These are phyloP conservation scores for Hordeum pubiflorum DNA, from an alignment of 202 grass and related monocot species.

Conservation along the genomic window DNA sequence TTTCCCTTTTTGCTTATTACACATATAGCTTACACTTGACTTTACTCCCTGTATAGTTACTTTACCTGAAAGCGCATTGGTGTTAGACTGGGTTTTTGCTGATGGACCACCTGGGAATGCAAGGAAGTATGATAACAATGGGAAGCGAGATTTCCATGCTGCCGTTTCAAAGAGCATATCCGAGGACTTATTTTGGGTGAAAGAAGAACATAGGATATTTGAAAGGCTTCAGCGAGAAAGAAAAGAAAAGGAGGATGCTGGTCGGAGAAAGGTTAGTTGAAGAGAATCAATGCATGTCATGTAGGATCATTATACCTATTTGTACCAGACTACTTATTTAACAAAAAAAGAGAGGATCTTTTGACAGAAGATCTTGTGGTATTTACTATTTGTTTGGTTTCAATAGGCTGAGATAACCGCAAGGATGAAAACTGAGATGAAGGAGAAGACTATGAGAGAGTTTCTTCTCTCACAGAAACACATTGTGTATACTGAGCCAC, in stretches of 20 bases:
- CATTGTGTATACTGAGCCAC: slow-evolving; percentile 84
- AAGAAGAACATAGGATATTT: slow-evolving; percentile 75
- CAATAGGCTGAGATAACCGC: slow-evolving; percentile 57
- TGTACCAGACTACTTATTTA: not conserved
- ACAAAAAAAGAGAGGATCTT: not conserved
- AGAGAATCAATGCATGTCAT: not conserved
- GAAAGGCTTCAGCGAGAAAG: slow-evolving; percentile 62
- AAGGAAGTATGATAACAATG: slow-evolving; percentile 84
- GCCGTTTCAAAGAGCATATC: slow-evolving; percentile 51
- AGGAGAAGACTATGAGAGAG: slow-evolving; percentile 71
- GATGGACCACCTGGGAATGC: slow-evolving; percentile 70
- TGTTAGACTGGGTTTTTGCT: slow-evolving; percentile 83
- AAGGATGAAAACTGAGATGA: slow-evolving; percentile 71
- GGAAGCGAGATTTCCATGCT: slow-evolving; percentile 69
- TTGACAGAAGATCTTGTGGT: not conserved
- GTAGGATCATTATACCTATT: not conserved
- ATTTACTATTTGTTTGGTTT: slow-evolving; percentile 24
- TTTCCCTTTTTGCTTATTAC: not conserved
- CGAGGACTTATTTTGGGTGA: slow-evolving; percentile 59
- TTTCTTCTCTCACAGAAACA: slow-evolving; percentile 94
- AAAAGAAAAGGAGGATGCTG: slow-evolving; percentile 58
- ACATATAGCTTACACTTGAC: not conserved
- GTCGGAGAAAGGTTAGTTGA: slow-evolving; percentile 50
- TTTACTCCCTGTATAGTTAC: slow-evolving; percentile 42
- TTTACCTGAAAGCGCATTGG: slow-evolving; percentile 54